Conservation (phyloP, 495 filamentous ascomycete genomes). For the Penicillium lividum region DNA sequence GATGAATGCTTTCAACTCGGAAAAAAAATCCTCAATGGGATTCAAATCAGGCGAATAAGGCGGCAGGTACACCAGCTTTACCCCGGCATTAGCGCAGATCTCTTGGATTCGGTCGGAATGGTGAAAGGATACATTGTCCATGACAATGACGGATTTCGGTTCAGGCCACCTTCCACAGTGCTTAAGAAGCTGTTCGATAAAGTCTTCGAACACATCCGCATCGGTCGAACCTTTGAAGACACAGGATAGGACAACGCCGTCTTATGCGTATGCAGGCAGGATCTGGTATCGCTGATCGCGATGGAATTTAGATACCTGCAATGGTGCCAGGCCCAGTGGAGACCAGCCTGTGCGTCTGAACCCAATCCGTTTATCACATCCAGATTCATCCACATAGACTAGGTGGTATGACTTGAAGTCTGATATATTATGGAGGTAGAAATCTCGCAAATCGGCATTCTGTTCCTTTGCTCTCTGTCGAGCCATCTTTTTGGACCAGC, state of each 20-base stretch:
- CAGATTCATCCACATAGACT: conserved; percentile 8
- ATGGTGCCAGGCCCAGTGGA: conserved; percentile 1
- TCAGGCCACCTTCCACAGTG: conserved; percentile 5
- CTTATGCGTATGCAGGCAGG: conserved; percentile 1
- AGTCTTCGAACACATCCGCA: conserved; percentile 4
- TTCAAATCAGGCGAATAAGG: conserved; percentile 4
- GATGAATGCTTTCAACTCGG: conserved; percentile 8
- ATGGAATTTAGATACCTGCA: conserved; percentile 8
- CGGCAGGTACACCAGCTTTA: conserved; percentile 1
- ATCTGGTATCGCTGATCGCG: conserved; percentile 8
- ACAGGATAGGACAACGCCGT: conserved; percentile 6
- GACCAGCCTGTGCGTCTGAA: conserved; percentile 7
- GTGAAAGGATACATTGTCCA: conserved; percentile 6
- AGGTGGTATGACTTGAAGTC: conserved; percentile 11
- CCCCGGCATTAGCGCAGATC: conserved; percentile 7
- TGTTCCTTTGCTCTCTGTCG: conserved; percentile 4
- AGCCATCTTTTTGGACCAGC: conserved; percentile 15
- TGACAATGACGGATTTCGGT: conserved; percentile 3
- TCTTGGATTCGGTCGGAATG: conserved; percentile 15
- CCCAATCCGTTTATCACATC: conserved; percentile 9
- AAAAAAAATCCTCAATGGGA: conserved; percentile 10
- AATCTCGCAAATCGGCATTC: conserved; percentile 10
- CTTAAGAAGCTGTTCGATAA: conserved; percentile 5
- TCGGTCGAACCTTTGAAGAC: conserved; percentile 5
- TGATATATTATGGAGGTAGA: conserved; percentile 8